A percentile compares a stretch with the other conserved stretches of the same genome.
Conservation (phyloP, 2,329 filamentous ascomycete species). For the Pseudopyricularia javanii region DNA sequence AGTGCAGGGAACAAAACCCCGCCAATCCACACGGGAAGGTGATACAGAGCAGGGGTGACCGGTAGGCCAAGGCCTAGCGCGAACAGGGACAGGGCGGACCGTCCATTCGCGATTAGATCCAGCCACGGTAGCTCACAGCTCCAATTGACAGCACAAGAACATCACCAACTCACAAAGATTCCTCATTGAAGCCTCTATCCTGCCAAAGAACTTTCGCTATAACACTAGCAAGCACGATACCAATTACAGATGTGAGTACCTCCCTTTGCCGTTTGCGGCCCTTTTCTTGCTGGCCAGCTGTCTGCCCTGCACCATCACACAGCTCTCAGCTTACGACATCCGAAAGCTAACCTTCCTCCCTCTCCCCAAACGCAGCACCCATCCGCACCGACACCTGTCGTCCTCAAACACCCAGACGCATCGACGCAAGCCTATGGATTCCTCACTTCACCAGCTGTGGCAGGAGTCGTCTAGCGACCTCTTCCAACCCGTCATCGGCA, state of each 20-base stretch:
- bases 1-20: not conserved
- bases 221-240: too few species aligned
- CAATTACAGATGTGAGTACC: not conserved
- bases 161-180: not conserved
- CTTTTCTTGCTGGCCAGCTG: not conserved
- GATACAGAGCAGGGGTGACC: not conserved
- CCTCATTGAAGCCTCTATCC: not conserved
- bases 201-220: not conserved
- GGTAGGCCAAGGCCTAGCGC: not conserved
- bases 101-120: not conserved
- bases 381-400: not conserved
- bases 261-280: not conserved
- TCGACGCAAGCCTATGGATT: conserved; percentile 48
- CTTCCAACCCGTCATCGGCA: conserved; percentile 68
- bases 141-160: not conserved
- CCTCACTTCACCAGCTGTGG: conserved; percentile 82
- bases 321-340: not conserved
- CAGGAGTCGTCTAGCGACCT: conserved; percentile 80
- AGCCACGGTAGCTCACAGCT: not conserved
- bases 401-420: not conserved
- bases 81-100: too few species aligned
- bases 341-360: too few species aligned
- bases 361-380: not conserved
- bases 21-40: not conserved
- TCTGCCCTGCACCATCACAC: not conserved